phyloP scores from a whole-genome alignment of 202 grass and related monocot species.

The Carex arenaria region DNA sequence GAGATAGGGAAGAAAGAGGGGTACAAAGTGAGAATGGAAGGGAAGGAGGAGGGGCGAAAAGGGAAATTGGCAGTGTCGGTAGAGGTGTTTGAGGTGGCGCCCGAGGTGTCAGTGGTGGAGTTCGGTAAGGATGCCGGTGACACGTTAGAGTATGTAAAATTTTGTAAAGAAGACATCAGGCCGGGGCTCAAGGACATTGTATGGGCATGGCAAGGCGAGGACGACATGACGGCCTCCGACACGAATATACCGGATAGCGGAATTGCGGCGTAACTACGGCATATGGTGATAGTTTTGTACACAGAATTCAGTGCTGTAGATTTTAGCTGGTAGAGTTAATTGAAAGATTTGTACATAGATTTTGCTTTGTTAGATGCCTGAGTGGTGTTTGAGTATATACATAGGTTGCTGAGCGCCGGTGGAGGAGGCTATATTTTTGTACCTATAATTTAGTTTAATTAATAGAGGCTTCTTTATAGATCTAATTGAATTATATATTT shows the following conservation, averaged over 20 bases:
- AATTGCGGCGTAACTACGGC: not conserved
- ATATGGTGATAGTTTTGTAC: not conserved
- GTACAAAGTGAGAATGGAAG: conserved; percentile 51
- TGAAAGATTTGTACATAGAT: not conserved
- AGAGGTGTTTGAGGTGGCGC: conserved; percentile 75
- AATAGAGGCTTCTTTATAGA: not conserved
- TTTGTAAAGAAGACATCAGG: conserved; percentile 70
- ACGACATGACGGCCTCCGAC: not conserved
- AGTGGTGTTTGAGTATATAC: no score
- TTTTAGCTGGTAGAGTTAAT: not conserved
- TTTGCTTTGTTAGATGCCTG: not conserved
- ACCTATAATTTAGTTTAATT: not conserved
- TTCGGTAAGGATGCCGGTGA: conserved; percentile 78
- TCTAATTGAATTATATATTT: not conserved
- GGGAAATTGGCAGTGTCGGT: conserved; percentile 52
- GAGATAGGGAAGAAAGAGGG: conserved; percentile 39
- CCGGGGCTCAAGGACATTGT: conserved; percentile 64
- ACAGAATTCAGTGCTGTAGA: not conserved
- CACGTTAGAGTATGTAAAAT: conserved; percentile 67
- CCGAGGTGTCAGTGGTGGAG: conserved; percentile 64
- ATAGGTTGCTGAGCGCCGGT: not conserved
- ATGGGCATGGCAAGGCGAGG: conserved; percentile 94
- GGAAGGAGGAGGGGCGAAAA: conserved; percentile 32
- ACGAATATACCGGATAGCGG: not conserved
- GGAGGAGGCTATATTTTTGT: not conserved